These are phyloP conservation scores for Acer negundo DNA, from an alignment of 345 rosid species.

Conservation along the genomic window DNA sequence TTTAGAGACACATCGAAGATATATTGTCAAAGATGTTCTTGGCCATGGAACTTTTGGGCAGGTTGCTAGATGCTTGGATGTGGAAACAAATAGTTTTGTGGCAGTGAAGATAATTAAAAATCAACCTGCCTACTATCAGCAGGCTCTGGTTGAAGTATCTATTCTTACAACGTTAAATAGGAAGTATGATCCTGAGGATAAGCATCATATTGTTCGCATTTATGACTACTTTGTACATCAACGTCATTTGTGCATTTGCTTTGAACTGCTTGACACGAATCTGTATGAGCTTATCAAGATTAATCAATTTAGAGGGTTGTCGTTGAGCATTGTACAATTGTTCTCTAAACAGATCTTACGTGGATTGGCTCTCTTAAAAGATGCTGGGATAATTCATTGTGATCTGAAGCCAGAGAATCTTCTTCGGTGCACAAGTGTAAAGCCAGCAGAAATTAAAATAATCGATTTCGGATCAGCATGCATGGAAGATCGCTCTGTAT, in stretches of 20 bases:
- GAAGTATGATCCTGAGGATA: constrained; percentile 97
- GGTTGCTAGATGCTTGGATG: constrained; percentile 97
- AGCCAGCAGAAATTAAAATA: constrained; percentile 95
- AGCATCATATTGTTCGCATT: constrained; percentile 97
- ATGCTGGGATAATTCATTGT: constrained; percentile 95
- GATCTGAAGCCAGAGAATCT: constrained; percentile 99
- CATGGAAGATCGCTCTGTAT: constrained; percentile 96
- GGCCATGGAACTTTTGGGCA: constrained; percentile 99
- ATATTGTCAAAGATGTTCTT: constrained; percentile 95
- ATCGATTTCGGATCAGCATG: constrained; percentile 99
- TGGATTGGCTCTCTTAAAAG: constrained; percentile 89
- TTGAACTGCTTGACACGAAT: constrained; percentile 94
- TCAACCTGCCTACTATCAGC: constrained; percentile 97
- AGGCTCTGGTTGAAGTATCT: constrained; percentile 97
- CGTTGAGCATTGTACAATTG: constrained; percentile 90
- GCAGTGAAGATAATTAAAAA: constrained; percentile 98
- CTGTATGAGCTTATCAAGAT: constrained; percentile 98
- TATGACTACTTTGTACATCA: constrained; percentile 86
- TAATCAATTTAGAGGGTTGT: constrained; percentile 89
- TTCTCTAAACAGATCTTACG: constrained; percentile 97
- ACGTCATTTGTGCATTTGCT: constrained; percentile 91
- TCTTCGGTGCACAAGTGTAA: constrained; percentile 81
- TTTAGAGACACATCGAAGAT: constrained; percentile 77
- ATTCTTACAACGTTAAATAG: constrained; percentile 90
- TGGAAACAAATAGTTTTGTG: constrained; percentile 65